Percentiles rank a stretch among this genome's conserved stretches.
These are phyloP conservation scores for Trametes pubescens DNA, from an alignment of 1,284 basidiomycete species.

Conservation along the genomic window DNA sequence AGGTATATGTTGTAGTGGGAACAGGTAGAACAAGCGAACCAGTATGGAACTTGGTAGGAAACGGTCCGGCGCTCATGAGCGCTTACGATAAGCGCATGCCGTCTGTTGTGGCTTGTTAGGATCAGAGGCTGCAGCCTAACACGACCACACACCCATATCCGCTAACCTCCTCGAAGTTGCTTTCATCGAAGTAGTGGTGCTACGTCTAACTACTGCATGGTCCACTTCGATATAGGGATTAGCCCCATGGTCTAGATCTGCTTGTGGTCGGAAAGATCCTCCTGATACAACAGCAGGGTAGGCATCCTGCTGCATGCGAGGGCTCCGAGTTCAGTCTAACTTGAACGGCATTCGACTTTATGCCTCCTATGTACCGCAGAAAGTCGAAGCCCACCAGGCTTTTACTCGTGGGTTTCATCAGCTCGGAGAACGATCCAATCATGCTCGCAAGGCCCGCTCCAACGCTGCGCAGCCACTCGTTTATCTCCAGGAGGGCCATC, in stretches of 20 bases:
- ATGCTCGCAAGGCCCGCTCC: neutral
- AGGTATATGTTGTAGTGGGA: too few relatives aligned
- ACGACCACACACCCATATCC: constrained; percentile 10
- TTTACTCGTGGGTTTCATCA: neutral
- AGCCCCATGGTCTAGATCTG: neutral
- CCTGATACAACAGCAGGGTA: too few relatives aligned
- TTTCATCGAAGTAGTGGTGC: neutral
- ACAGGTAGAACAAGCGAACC: too few relatives aligned
- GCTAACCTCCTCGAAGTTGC: neutral
- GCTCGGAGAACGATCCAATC: too few relatives aligned
- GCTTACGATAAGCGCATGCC: neutral
- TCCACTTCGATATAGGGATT: too few relatives aligned
- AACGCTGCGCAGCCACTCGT: neutral
- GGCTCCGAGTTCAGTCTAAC: too few relatives aligned
- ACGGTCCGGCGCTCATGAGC: neutral
- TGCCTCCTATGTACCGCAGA: neutral
- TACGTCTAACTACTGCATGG: neutral
- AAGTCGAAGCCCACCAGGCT: constrained; percentile 6
- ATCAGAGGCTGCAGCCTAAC: constrained; percentile 20
- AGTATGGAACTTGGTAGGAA: too few relatives aligned
- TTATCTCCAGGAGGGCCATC: constrained; percentile 7
- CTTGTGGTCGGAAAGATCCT: too few relatives aligned
- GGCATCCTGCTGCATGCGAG: too few relatives aligned
- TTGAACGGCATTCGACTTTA: too few relatives aligned
- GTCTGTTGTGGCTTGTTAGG: constrained; percentile 13